Base-by-base conservation (phyloP, 2,329 filamentous ascomycete genomes). In the Ascochyta lentis region DNA sequence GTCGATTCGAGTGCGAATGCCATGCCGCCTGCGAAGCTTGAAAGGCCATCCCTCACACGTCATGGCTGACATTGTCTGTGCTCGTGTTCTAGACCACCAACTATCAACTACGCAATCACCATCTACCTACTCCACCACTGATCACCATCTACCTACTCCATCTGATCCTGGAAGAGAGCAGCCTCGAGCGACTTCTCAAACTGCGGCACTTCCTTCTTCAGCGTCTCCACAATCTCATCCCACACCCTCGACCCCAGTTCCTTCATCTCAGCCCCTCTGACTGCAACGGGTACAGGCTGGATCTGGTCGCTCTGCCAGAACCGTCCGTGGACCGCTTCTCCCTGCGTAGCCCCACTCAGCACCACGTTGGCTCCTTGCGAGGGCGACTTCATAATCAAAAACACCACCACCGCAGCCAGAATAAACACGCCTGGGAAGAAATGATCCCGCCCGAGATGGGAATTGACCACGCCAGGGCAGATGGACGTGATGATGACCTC, bases 271-370 rank as follows among this genome's bases (percentile, higher is more conserved):
- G 66, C 56, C 6, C 73, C 74, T 12, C 61, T 53, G 31, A 77
- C 39, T 53, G 65, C 66, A 16, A 64, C 61, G 16, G 67, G 57
- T n/a, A 68, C 44, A 10, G 73, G 70, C 52, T 70, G 63, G 6
- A 76, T 60, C 43, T 60, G 52, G 44, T 76, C 73, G 34, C 70
- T 59, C 46, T 73, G 64, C 72, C 73, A 77, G 42, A 76, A 77
- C 10, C 69, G 62, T 6, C 70, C 73, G 47, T 76, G 72, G 1
- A 65, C 59, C 22, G 56, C 60, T 54, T 75, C 71, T 6, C 74
- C 74, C 39, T 73, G 65, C 2, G 60, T 66, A 1, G 72, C 70
- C 6, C 67, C 74, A 38, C 73, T 76, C 24, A 76, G 56, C n/a
- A 73, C 51, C 19, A 60, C 54, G 42, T 75, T 64, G 3, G 72